A percentile compares a stretch with the other conserved stretches of the same genome.
Conservation (phyloP, 805 yeast species). For the Maudiozyma saulgeensis region DNA sequence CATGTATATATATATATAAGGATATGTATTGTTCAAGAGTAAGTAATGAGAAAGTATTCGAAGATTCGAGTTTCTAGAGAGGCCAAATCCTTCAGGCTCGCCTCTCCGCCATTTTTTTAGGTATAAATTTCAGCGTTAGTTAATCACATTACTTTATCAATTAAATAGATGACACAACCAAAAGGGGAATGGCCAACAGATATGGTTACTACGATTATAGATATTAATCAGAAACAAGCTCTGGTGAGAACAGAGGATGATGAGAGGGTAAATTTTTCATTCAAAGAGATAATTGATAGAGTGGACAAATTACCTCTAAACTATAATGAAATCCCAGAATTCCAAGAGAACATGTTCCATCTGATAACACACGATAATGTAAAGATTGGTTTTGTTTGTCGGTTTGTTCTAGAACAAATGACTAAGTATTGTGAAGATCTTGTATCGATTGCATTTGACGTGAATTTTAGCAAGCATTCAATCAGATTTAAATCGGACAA, state of each 20-base stretch:
- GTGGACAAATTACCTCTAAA: constrained; percentile 24
- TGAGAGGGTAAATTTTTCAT: constrained; percentile 15
- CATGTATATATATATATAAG: no score
- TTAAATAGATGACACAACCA: no score
- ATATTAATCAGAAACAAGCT: constrained; percentile 9
- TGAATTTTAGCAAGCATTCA: constrained; percentile 26
- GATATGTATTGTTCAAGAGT: no score
- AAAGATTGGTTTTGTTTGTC: constrained; percentile 33
- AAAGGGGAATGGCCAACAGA: not conserved
- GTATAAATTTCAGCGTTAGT: no score
- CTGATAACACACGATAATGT: constrained; percentile 31
- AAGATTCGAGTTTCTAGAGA: no score
- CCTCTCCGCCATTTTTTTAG: no score
- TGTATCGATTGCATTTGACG: constrained; percentile 20
- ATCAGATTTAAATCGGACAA: constrained; percentile 22
- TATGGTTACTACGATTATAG: constrained; percentile 17
- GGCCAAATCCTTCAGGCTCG: no score
- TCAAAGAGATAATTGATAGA: constrained; percentile 17
- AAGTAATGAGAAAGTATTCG: no score
- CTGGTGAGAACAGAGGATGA: constrained; percentile 22
- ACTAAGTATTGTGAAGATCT: constrained; percentile 8
- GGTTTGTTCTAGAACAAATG: constrained; percentile 29
- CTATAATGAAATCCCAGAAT: constrained; percentile 11
- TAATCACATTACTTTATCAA: not conserved
- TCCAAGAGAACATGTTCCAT: constrained; percentile 23